A percentile compares a stretch with the other conserved stretches of the same genome.
Conservation (phyloP, 176 grass and related monocot species). For the Cenchrus fungigraminus region DNA sequence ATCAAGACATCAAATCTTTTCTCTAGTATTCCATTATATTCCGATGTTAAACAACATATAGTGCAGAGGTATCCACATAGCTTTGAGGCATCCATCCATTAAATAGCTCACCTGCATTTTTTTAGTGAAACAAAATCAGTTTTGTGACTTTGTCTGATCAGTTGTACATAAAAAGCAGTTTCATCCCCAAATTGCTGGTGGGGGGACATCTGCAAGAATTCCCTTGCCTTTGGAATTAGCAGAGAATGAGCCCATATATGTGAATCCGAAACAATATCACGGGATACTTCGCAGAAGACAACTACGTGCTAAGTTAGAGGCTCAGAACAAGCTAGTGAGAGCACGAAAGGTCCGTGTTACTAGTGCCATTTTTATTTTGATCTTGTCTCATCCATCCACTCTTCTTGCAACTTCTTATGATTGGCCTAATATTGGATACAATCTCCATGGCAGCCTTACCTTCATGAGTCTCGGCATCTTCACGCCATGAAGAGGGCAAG, state of each 20-base stretch:
- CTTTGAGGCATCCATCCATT: background rate
- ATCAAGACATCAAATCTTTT: background rate
- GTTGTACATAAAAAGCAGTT: slow-evolving; percentile 49
- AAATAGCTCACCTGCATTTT: background rate
- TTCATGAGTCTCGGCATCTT: slow-evolving; percentile 80
- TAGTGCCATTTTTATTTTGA: slow-evolving; percentile 6
- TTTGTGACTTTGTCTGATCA: slow-evolving; percentile 17
- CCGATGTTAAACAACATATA: background rate
- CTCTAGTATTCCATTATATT: background rate
- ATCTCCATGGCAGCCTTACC: slow-evolving; percentile 65
- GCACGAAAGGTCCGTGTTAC: slow-evolving; percentile 58
- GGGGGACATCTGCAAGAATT: slow-evolving; percentile 43
- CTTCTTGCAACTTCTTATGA: background rate
- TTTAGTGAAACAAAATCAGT: background rate
- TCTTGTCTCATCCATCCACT: background rate
- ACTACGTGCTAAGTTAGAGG: slow-evolving; percentile 85
- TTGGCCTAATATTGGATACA: background rate
- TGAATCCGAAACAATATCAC: slow-evolving; percentile 88
- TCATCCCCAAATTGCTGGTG: slow-evolving; percentile 42
- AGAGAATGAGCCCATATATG: slow-evolving; percentile 75
- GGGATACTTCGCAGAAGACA: slow-evolving; percentile 87
- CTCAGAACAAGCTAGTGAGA: slow-evolving; percentile 67
- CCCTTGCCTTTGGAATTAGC: slow-evolving; percentile 74
- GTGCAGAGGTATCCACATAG: background rate
- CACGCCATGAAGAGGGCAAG: slow-evolving; percentile 82